Evolutionary conservation across 2,329 filamentous ascomycete species (phyloP).

Genomic region (Cercospora berteroae): DNA sequence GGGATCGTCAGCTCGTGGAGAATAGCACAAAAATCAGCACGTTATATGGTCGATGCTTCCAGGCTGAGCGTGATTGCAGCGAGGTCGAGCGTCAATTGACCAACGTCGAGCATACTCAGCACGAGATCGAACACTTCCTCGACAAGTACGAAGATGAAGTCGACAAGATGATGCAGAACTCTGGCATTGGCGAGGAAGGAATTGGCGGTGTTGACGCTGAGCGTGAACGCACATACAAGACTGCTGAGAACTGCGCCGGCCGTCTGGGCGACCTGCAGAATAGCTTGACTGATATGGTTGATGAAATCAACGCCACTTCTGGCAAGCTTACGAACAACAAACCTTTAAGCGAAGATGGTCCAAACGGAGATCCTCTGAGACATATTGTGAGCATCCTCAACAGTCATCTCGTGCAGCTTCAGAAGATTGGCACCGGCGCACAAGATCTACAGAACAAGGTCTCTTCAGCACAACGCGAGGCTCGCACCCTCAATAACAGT

Average conservation of each 20-base stretch:
- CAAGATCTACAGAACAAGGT: constrained; percentile 80
- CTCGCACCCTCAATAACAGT: constrained; percentile 56
- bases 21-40: constrained; percentile 95
- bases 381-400: constrained; percentile 96
- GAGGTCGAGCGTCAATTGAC: constrained; percentile 92
- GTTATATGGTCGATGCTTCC: constrained; percentile 85
- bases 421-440: constrained; percentile 88
- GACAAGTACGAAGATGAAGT: constrained; percentile 91
- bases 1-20: constrained; percentile 89
- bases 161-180: constrained; percentile 80
- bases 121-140: constrained; percentile 83
- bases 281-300: constrained; percentile 92
- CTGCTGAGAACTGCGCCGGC: constrained; percentile 89
- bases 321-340: constrained; percentile 70
- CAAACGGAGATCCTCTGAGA: constrained; percentile 62
- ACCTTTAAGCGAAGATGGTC: constrained; percentile 69
- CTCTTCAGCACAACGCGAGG: constrained; percentile 73
- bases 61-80: constrained; percentile 86
- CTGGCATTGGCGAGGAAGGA: constrained; percentile 51
- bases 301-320: constrained; percentile 95
- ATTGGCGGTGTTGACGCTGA: constrained; percentile 90
- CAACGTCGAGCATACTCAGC: constrained; percentile 86
- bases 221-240: constrained; percentile 88
- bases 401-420: constrained; percentile 83
- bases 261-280: constrained; percentile 90